Conservation (phyloP, 2,329 filamentous ascomycete species). For the Macrophomina phaseolina region DNA sequence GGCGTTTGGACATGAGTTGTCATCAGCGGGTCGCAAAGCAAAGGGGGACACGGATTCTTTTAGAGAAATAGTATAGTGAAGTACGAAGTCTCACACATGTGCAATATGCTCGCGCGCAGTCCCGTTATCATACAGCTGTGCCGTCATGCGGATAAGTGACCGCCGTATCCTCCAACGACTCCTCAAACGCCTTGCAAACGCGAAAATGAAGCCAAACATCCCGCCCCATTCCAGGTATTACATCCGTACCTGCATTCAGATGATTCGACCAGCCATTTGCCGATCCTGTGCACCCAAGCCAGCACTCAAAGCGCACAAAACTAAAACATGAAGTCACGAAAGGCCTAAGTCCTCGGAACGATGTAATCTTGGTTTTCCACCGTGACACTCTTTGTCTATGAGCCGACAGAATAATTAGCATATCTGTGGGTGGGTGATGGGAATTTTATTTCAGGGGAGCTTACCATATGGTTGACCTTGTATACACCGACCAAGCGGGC, state of each 20-base stretch:
- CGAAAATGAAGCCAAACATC: not conserved
- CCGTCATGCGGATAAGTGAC: not conserved
- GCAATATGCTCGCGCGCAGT: not conserved
- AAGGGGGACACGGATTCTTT: not conserved
- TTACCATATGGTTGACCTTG: slow-evolving; percentile 96
- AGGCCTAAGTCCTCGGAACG: slow-evolving; percentile 26
- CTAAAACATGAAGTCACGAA: not conserved
- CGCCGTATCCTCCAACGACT: not conserved
- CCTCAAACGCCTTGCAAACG: slow-evolving; percentile 9
- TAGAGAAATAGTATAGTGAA: not conserved
- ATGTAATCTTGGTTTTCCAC: slow-evolving; percentile 59
- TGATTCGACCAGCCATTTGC: not conserved
- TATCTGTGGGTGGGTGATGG: too few relatives aligned
- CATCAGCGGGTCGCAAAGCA: not conserved
- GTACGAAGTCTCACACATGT: not conserved
- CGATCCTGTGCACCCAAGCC: slow-evolving; percentile 4
- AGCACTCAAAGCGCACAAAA: not conserved
- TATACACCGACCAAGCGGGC: slow-evolving; percentile 94
- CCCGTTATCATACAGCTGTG: not conserved
- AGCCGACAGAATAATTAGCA: slow-evolving; percentile 15
- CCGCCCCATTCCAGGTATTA: not conserved
- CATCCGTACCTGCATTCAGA: not conserved
- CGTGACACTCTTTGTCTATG: slow-evolving; percentile 59
- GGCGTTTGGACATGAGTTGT: too few relatives aligned
- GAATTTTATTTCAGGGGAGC: slow-evolving; percentile 31